Base-by-base conservation (phyloP, 805 yeast genomes). In the Pichia nakasei region DNA sequence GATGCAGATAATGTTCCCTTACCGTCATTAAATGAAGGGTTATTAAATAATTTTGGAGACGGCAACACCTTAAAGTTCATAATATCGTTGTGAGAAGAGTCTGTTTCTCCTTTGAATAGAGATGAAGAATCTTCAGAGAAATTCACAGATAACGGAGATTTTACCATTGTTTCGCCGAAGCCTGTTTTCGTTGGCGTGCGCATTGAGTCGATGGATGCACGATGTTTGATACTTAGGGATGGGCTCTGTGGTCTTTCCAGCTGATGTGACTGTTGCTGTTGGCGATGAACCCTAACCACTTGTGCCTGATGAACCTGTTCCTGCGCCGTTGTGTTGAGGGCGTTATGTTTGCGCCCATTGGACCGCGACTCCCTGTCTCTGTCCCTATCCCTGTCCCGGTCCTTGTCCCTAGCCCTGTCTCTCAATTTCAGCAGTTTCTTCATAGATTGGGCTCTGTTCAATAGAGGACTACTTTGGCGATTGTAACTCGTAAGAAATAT, bases 401-500 rank as follows among this genome's bases (percentile, higher is more conserved):
- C 4, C 15, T 29, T 40, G 5, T 40, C 38, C 33, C 11, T 41
- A 3, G 27, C 39, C 22, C 22, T 43, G 9, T 43, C 46, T 20
- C 38, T 43, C 7, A 43, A 9, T 13, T 41, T 35, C 17, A 43
- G 18, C 8, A 43, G 35, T 27, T 43, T 43, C 29, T 43, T 43
- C 46, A 43, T 43, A 5, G 38, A n/a, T 18, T 19, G 38, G 35
- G n/a, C n/a, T n/a, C n/a, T n/a, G n/a, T n/a, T n/a, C n/a, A n/a
- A n/a, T n/a, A n/a, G n/a, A n/a, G n/a, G n/a, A n/a, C n/a, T n/a
- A n/a, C n/a, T n/a, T n/a, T n/a, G n/a, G n/a, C n/a, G n/a, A n/a
- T n/a, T n/a, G n/a, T n/a, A n/a, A n/a, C n/a, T n/a, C n/a, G n/a
- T n/a, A n/a, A n/a, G n/a, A n/a, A n/a, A n/a, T n/a, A n/a, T n/a